Percentiles rank a stretch among this genome's conserved stretches.
phyloP scores from a whole-genome alignment of 805 yeast genomes.

The Millerago galiae region DNA sequence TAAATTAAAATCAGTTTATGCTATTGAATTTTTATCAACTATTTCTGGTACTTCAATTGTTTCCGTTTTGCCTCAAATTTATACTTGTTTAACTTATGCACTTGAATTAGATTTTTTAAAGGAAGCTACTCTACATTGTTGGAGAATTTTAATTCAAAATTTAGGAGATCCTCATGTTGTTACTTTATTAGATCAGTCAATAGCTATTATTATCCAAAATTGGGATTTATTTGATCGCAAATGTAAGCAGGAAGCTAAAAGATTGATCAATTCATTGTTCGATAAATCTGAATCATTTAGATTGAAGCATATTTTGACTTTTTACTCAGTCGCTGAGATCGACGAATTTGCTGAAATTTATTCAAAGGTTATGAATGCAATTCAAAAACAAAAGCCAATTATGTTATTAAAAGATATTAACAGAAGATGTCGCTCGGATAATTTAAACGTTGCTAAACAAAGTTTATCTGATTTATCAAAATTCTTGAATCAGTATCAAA shows the following conservation, averaged over 20 bases:
- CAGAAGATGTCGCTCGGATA: conserved; percentile 52
- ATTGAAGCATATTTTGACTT: conserved; percentile 43
- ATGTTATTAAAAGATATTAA: conserved; percentile 45
- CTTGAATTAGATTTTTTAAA: conserved; percentile 58
- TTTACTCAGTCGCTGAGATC: conserved; percentile 44
- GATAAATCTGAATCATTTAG: conserved; percentile 28
- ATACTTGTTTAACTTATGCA: conserved; percentile 78
- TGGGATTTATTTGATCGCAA: conserved; percentile 47
- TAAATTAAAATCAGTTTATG: conserved; percentile 64
- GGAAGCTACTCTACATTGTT: conserved; percentile 55
- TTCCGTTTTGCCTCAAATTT: conserved; percentile 75
- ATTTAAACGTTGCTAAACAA: conserved; percentile 66
- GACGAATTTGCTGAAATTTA: conserved; percentile 30
- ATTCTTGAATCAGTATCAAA: conserved; percentile 46
- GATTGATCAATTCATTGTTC: conserved; percentile 36
- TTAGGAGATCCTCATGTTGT: conserved; percentile 51
- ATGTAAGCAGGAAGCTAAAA: conserved; percentile 45
- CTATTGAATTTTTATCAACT: conserved; percentile 61
- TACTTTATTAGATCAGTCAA: conserved; percentile 64
- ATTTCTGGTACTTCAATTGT: conserved; percentile 48
- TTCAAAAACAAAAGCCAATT: conserved; percentile 28
- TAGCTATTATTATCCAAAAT: conserved; percentile 66
- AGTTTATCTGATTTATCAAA: conserved; percentile 57
- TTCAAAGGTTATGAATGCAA: conserved; percentile 21
- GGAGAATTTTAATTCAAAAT: conserved; percentile 55